Evolutionary conservation across 257 asterid species (phyloP).

Genomic region (Cordia subcordata): DNA sequence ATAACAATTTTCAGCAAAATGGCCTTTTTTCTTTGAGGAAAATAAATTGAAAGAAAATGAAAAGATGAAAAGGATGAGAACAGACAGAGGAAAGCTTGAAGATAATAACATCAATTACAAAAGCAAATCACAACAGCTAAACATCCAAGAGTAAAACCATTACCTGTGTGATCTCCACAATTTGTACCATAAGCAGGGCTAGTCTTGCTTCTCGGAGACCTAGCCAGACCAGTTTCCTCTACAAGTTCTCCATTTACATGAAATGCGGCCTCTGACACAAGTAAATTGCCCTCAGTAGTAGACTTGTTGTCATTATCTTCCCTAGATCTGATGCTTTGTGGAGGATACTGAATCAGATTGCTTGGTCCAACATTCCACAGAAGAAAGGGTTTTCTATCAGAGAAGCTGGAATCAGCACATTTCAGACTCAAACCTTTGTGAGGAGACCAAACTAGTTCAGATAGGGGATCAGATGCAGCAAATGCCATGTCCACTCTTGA

Average conservation of each 20-base stretch:
- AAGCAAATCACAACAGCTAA: no score
- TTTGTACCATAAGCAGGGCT: conserved; percentile 1
- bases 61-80: not conserved
- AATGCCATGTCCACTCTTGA: conserved; percentile 36
- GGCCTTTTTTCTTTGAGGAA: no score
- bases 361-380: conserved; percentile 36
- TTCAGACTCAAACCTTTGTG: conserved; percentile 51
- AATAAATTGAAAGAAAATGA: not conserved
- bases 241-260: conserved; percentile 12
- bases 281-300: conserved; percentile 20
- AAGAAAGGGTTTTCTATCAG: conserved; percentile 31
- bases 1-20: conserved; percentile 11
- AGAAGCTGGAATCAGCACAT: conserved; percentile 32
- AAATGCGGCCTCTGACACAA: conserved; percentile 9
- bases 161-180: conserved; percentile 17
- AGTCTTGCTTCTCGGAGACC: conserved; percentile 12
- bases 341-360: conserved; percentile 19
- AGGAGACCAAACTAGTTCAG: conserved; percentile 80
- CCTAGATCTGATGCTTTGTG: conserved; percentile 23
- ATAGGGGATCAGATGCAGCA: conserved; percentile 56
- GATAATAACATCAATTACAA: no score
- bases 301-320: conserved; percentile 21
- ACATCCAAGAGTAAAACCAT: conserved; percentile 1
- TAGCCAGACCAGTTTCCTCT: conserved; percentile 3
- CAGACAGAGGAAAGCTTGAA: not conserved